Evolutionary conservation across 2,329 filamentous ascomycete genomes (phyloP), one percentile per base, ranked within the genome.

Genomic region (Myrmaecium sp.): DNA sequence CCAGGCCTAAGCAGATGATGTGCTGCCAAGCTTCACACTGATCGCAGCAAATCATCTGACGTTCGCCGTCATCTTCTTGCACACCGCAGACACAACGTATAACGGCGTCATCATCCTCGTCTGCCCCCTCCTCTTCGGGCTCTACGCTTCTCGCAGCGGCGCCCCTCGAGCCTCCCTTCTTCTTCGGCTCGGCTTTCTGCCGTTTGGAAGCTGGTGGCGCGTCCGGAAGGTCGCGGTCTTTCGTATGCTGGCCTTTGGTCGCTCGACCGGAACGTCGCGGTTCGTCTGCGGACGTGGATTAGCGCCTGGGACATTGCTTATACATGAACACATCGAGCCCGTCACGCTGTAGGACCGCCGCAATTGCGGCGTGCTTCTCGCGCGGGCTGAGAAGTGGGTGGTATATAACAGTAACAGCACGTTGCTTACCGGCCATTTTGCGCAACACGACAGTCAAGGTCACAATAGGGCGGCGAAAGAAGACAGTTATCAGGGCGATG

Each of bases 41-140:
- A 52, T 98, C 89, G 58, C 89, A 98, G 33, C 79, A 82, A 43
- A 98, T 93, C 83, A 92, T 95, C 27, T 83, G 74, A 41, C 89
- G 76, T 37, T 78, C 80, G 9, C 80, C 74, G 39, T 86, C 80
- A 33, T 84, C 78, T 38, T 83, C 77, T 40, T 80, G 77, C 32
- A 81, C 76, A 38, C 89, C 86, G 46, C 86, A 98, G 26, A 94
- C 78, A 51, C 86, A 98, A 38, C 86, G 77, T 36, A 95, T 92
- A 38, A 89, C 67, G 43, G 83, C 79, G 33, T 76, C 66, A 26
- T 69, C 56, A 28, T 60, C 64, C 34, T 66, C 62, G 18, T 49
- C 51, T 13, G 52, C 51, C 38, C 52, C 60, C 40, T 63, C 55
- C 69, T 74, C 55, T 62, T 74, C 46, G 21, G 58, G 58, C 34